A percentile compares a stretch with the other conserved stretches of the same genome.
Conservation (phyloP, 306 rosid genomes). For the Alnus rubra region DNA sequence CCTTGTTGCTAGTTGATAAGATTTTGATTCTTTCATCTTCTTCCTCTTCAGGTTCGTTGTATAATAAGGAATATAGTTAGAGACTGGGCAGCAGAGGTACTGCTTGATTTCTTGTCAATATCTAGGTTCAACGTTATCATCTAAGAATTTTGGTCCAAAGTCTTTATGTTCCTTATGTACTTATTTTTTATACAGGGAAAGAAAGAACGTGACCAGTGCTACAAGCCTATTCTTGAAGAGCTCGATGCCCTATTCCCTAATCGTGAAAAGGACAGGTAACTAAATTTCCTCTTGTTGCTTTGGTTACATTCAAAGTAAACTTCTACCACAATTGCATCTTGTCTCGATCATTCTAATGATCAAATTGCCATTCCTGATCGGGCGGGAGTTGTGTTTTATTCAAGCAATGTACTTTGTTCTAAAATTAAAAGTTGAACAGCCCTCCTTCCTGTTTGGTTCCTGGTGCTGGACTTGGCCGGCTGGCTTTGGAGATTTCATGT, state of each 20-base stretch:
- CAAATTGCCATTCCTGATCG: not conserved
- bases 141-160: conserved; percentile 3
- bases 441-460: conserved; percentile 99
- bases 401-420: conserved; percentile 26
- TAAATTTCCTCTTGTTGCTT: conserved; percentile 10
- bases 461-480: conserved; percentile 98
- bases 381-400: not conserved
- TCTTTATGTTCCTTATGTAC: conserved; percentile 10
- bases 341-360: conserved; percentile 4
- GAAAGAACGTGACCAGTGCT: conserved; percentile 94
- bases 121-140: conserved; percentile 15
- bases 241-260: conserved; percentile 68
- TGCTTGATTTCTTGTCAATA: conserved; percentile 7
- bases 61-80: conserved; percentile 85
- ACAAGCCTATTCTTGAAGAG: conserved; percentile 90
- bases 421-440: conserved; percentile 48
- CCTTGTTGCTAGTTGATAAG: conserved; percentile 11
- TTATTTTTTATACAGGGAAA: conserved; percentile 62
- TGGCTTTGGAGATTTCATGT: conserved; percentile 91
- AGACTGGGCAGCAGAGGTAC: conserved; percentile 97
- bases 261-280: conserved; percentile 65
- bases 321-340: conserved; percentile 23
- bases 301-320: conserved; percentile 4
- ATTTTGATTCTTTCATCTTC: not conserved
- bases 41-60: conserved; percentile 75